Base-by-base conservation (phyloP, 2,329 filamentous ascomycete species). In the Hansfordia pulvinata region DNA sequence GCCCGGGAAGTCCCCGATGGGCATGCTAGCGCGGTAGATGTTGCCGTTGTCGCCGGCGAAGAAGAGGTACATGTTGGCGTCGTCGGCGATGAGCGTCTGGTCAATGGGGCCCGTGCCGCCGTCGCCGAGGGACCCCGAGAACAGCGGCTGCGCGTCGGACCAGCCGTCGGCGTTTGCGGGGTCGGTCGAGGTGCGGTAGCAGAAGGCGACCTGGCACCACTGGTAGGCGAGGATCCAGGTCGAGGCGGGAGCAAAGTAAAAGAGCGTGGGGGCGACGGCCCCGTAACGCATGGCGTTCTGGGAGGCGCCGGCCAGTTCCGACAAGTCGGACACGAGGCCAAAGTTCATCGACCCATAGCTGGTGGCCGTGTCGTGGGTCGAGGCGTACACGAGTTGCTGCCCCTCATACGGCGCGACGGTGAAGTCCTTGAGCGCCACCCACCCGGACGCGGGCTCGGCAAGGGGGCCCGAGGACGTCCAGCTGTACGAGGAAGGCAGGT, bases 221-320 rank as follows among this genome's bases (percentile, higher is more conserved):
- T 78, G 70, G 40, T 75, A 65, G n/a, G 69, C 65, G 1, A 77
- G 57, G n/a, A 76, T 51, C 73, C 73, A 78, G 35, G 65, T 47
- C 35, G 50, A 56, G 51, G 74, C 76, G 1, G 72, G 73, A 5
- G 42, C 37, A 38, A 76, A 77, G 54, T 62, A 69, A 52, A 78
- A 75, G 25, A 78, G 49, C 0, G 69, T 70, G 1, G 73, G 73
- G 0, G 72, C 72, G 13, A 74, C 69, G 8, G 65, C 47, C 5
- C 32, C 37, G 4, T 31, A 23, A 23, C 18, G 52, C 62, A 69
- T 71, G 2, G 31, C 34, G 34, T 52, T 76, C 48, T 77, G 71
- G 32, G 40, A 49, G 1, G 59, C 65, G 1, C 57, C 49, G 12
- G 43, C 49, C 56, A 76, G 62, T 13, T 60, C 52, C 10, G 51